Evolutionary conservation across 768 basidiomycete species (phyloP).

Genomic region (Sarcodon sp.): DNA sequence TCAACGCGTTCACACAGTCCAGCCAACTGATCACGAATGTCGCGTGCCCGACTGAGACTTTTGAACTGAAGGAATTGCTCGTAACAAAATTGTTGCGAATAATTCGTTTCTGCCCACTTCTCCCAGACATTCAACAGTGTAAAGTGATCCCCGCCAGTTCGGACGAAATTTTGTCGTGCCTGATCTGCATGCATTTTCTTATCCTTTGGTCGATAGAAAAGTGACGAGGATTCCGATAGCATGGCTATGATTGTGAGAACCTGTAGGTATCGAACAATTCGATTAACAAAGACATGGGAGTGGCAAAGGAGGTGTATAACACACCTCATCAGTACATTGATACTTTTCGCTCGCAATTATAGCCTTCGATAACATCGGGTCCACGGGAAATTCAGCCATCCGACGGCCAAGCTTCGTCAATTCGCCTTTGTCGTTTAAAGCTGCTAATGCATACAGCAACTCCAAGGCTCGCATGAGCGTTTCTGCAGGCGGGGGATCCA

Average conservation of each 20-base stretch:
- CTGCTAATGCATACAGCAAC: constrained; percentile 88
- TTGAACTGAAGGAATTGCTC: constrained; percentile 95
- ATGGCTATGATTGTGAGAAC: constrained; percentile 94
- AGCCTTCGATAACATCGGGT: constrained; percentile 93
- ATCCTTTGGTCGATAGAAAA: constrained; percentile 97
- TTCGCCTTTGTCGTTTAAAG: constrained; percentile 92
- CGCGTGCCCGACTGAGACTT: constrained; percentile 85
- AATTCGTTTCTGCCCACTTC: constrained; percentile 97
- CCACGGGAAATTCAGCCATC: constrained; percentile 99
- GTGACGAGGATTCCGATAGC: constrained; percentile 89
- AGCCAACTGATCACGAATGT: constrained; percentile 93
- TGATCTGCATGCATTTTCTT: constrained; percentile 97
- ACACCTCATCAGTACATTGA: constrained; percentile 89
- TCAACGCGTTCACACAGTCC: constrained; percentile 95
- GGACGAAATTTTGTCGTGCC: constrained; percentile 94
- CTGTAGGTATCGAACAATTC: constrained; percentile 21
- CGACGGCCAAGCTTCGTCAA: constrained; percentile 92
- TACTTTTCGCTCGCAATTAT: constrained; percentile 95
- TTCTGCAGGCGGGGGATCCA: constrained; percentile 96
- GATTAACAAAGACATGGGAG: background rate
- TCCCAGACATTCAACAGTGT: constrained; percentile 97
- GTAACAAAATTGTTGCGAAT: constrained; percentile 94
- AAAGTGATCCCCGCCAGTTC: constrained; percentile 94
- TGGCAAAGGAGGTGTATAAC: constrained; percentile 8
- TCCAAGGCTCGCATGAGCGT: constrained; percentile 94